Base-by-base conservation (phyloP, 1,139 yeast species). In the Groenewaldozyma auringiensis region DNA sequence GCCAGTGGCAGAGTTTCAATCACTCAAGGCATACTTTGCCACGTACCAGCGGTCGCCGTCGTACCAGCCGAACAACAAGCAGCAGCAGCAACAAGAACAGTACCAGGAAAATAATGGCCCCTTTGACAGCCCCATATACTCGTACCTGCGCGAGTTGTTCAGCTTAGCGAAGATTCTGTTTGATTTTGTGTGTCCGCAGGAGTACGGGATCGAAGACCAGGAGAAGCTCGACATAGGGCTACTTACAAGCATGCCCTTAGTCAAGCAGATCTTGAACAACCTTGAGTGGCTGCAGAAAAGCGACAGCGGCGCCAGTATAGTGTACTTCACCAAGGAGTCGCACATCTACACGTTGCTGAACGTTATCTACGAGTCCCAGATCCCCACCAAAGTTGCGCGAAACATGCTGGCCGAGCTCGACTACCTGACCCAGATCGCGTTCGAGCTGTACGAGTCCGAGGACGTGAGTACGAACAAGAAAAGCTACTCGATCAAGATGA, bases 121-220 rank as follows among this genome's bases (percentile, higher is more conserved):
- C 39, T 89, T 89, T 64, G 95, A 86, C 60, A 83, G 81, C 53
- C 81, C 88, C 2, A 81, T 83, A 44, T 88, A 76, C 63, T 83
- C 84, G 21, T 76, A 87, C 52, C 72, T 94, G 49, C 75, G 97
- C 55, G 98, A 94, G 61, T 72, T 94, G 47, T 94, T 89, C 64
- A 73, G 92, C 52, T 72, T 94, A 46, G 86, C 96, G 0, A 94
- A 94, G 64, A 96, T 94, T 3, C 69, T 94, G 53, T 94, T 94
- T 67, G 99, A 94, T 66, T 92, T 92, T 59, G 88, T 94, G 45
- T 92, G 98, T 65, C 99, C 99, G 11, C 97, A 94, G 65, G 98
- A 94, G 62, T 94, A 94, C 61, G 99, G 99, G 53, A 94, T 94
- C 55, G 89, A 89, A 53, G 95, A 88, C 59, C 85, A 84, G 60